These are phyloP conservation scores for Skeletonema grethae DNA, from an alignment of 108 stramenopile species.

Conservation along the genomic window DNA sequence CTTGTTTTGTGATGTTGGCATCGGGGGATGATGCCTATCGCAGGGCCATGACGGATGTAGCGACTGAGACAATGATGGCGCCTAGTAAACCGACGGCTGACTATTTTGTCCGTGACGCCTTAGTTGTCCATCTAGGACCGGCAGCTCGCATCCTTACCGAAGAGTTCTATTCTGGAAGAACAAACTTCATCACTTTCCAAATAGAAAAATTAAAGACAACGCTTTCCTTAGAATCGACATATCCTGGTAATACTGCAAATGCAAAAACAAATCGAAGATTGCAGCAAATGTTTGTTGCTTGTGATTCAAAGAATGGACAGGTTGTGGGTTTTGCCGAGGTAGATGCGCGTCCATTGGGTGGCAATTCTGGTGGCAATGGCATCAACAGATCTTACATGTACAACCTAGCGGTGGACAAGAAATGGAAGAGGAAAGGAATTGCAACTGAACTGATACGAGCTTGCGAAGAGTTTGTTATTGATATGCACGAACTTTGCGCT, in stretches of 20 bases:
- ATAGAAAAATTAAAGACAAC: conserved; percentile 66
- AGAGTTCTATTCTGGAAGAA: conserved; percentile 64
- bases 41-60: too few relatives aligned
- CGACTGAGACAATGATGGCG: neutral
- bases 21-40: too few relatives aligned
- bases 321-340: conserved; percentile 72
- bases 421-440: conserved; percentile 61
- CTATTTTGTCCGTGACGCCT: conserved; percentile 42
- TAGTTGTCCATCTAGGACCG: conserved; percentile 48
- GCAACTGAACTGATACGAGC: conserved; percentile 56
- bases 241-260: conserved; percentile 25
- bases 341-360: conserved; percentile 44
- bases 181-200: conserved; percentile 66
- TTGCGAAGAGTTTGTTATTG: conserved; percentile 58
- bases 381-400: conserved; percentile 72
- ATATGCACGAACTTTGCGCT: conserved; percentile 24
- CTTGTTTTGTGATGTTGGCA: too few relatives aligned
- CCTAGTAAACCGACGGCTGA: neutral
- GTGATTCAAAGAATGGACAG: conserved; percentile 36
- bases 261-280: conserved; percentile 22
- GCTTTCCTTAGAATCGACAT: conserved; percentile 63
- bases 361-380: conserved; percentile 6
- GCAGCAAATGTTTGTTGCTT: conserved; percentile 74
- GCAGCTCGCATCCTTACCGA: conserved; percentile 69
- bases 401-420: conserved; percentile 69